These are phyloP conservation scores for Coniochaeta sp. DNA, from an alignment of 2,329 filamentous ascomycete species.

Conservation along the genomic window DNA sequence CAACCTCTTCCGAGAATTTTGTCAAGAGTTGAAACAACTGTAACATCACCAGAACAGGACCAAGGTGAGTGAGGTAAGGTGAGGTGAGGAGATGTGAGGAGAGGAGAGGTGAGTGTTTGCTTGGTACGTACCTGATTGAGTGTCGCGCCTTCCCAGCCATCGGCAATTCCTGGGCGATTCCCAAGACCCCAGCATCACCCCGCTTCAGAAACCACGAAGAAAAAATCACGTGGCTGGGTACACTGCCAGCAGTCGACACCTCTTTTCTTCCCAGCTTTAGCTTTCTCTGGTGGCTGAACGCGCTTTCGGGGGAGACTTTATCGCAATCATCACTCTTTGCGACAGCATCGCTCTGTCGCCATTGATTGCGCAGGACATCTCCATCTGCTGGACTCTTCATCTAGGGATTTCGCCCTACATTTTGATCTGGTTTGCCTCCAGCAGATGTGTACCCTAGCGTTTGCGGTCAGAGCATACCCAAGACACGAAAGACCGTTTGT, in stretches of 20 bases:
- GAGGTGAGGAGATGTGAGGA: too few relatives aligned
- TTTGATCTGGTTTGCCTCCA: background rate
- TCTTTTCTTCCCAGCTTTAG: constrained; percentile 8
- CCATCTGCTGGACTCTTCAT: background rate
- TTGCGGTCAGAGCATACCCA: background rate
- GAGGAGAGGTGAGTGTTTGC: too few relatives aligned
- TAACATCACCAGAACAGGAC: too few relatives aligned
- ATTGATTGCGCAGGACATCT: constrained; percentile 13
- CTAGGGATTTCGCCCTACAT: background rate
- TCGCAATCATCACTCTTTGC: constrained; percentile 13
- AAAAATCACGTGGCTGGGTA: constrained; percentile 17
- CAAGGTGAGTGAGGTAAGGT: background rate
- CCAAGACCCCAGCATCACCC: constrained; percentile 1
- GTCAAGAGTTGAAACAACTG: background rate
- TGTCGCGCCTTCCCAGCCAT: background rate
- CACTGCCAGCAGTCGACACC: background rate
- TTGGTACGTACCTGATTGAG: background rate
- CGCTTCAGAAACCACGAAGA: background rate
- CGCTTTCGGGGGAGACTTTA: constrained; percentile 14
- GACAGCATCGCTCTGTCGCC: constrained; percentile 14
- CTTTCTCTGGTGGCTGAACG: constrained; percentile 8
- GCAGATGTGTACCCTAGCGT: background rate
- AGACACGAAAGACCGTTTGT: background rate
- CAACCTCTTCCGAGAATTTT: too few relatives aligned
- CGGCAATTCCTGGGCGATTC: background rate